Percentiles rank a stretch among this genome's conserved stretches.
Evolutionary conservation across 495 filamentous ascomycete genomes (phyloP).

Genomic region (Hypoxylon subgilvum): DNA sequence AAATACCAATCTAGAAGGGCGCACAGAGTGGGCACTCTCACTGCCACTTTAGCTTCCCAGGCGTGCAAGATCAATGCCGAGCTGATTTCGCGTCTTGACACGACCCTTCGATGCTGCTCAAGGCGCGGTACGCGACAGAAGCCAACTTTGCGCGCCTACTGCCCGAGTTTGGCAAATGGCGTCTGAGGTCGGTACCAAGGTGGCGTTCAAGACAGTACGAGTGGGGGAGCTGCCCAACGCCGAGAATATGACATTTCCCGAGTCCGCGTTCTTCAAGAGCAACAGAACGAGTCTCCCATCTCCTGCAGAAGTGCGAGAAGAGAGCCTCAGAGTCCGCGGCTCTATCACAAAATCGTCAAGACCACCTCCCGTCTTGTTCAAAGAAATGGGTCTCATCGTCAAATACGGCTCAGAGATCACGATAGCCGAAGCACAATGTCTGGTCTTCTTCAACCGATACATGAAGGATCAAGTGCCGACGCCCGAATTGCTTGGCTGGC

Average conservation of each 20-base stretch:
- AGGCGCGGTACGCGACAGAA: too few species aligned
- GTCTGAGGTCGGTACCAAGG: background rate
- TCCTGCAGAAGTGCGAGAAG: slow-evolving; percentile 3
- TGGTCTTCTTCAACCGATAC: slow-evolving; percentile 48
- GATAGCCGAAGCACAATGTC: slow-evolving; percentile 51
- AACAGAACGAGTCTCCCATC: slow-evolving; percentile 2
- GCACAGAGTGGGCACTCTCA: too few species aligned
- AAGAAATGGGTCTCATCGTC: slow-evolving; percentile 50
- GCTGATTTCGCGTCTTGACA: too few species aligned
- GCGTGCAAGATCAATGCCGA: too few species aligned
- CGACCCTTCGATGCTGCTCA: too few species aligned
- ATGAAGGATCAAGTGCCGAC: slow-evolving; percentile 49
- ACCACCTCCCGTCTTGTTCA: slow-evolving; percentile 29
- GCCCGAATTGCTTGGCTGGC: slow-evolving; percentile 57
- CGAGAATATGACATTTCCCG: slow-evolving; percentile 12
- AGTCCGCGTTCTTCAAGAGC: slow-evolving; percentile 9
- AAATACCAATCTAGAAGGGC: too few species aligned
- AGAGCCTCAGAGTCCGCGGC: background rate
- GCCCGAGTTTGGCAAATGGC: too few species aligned
- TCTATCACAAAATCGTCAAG: slow-evolving; percentile 3
- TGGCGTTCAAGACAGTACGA: background rate
- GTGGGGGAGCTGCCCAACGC: slow-evolving; percentile 6
- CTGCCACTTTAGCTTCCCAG: too few species aligned
- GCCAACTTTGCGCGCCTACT: too few species aligned
- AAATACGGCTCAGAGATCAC: slow-evolving; percentile 49